These are phyloP conservation scores for Solanum aculeatissimum DNA, from an alignment of 305 asterid species.

Conservation along the genomic window DNA sequence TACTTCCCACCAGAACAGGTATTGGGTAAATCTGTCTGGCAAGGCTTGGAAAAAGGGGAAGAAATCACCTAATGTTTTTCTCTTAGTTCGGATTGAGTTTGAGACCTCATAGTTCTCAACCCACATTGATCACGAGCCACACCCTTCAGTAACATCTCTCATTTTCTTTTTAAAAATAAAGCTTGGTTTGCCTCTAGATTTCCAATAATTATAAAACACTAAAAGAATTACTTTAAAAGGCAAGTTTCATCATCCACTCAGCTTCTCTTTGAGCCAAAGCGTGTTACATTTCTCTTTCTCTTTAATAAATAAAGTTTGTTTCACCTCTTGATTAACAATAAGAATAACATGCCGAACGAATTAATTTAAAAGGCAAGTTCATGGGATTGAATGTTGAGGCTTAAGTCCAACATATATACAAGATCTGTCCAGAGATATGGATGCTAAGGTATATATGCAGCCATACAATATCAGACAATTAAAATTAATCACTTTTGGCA, in stretches of 20 bases:
- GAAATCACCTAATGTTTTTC: neutral
- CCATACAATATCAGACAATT: neutral
- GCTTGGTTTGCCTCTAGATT: neutral
- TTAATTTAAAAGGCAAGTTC: neutral
- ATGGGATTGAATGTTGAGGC: neutral
- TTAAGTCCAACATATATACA: neutral
- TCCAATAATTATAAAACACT: neutral
- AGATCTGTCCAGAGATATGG: neutral
- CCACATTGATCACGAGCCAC: neutral
- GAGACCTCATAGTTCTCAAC: neutral
- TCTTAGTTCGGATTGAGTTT: neutral
- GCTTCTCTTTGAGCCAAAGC: neutral
- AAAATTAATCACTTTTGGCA: neutral
- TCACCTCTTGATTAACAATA: neutral
- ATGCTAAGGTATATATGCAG: neutral
- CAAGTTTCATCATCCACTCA: neutral
- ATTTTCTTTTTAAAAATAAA: neutral
- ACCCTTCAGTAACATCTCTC: neutral
- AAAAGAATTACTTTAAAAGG: neutral
- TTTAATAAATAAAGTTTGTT: too few species aligned
- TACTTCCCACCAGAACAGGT: neutral
- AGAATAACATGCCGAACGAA: neutral
- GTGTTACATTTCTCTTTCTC: neutral
- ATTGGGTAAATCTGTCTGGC: neutral
- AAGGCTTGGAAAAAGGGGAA: neutral